phyloP scores from a whole-genome alignment of 2,329 filamentous ascomycete genomes.

The Anisogramma anomala region DNA sequence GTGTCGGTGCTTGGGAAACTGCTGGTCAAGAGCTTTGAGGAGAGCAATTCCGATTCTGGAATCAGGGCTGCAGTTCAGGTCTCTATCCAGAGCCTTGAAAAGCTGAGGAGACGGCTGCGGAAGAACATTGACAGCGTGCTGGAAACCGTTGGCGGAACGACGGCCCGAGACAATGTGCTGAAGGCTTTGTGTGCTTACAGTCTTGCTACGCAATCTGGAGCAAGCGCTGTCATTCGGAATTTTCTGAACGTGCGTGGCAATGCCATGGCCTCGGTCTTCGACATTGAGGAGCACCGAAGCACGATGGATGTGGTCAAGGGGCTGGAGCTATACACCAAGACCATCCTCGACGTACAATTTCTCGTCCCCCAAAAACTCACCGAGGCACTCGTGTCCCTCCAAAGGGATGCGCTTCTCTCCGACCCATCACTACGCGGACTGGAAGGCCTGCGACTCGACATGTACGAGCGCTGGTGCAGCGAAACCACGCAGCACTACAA shows the following conservation, averaged over 20 bases:
- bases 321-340: conserved; percentile 63
- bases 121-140: conserved; percentile 59
- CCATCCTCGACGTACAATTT: conserved; percentile 64
- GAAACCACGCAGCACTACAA: conserved; percentile 76
- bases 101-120: conserved; percentile 51
- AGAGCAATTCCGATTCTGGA: conserved; percentile 27
- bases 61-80: conserved; percentile 38
- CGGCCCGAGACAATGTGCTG: conserved; percentile 43
- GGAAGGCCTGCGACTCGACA: conserved; percentile 63
- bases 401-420: conserved; percentile 58
- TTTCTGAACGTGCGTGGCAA: conserved; percentile 64
- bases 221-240: conserved; percentile 65
- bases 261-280: conserved; percentile 53
- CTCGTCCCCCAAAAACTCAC: conserved; percentile 63
- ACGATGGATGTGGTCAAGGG: conserved; percentile 47
- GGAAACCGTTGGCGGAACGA: conserved; percentile 44
- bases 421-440: conserved; percentile 55
- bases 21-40: conserved; percentile 60
- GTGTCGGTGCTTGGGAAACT: conserved; percentile 65
- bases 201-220: conserved; percentile 66
- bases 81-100: conserved; percentile 51
- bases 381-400: conserved; percentile 56
- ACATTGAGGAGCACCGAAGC: conserved; percentile 30
- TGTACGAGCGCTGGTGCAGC: conserved; percentile 68
- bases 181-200: conserved; percentile 74